A percentile compares a stretch with the other conserved stretches of the same genome.
Conservation (phyloP, 257 asterid genomes). For the Solanum phureja region DNA sequence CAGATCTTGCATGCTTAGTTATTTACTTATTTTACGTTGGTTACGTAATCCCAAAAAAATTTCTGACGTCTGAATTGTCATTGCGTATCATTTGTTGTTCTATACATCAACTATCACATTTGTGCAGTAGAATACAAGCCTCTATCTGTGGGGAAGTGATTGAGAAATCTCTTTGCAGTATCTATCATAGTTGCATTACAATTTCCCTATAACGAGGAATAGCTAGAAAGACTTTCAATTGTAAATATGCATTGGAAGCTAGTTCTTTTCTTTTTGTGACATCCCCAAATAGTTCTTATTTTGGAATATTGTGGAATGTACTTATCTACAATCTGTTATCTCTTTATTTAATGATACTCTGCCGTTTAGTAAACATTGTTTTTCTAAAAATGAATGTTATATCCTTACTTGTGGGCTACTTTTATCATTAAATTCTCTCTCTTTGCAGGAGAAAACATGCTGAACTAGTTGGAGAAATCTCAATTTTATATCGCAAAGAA, state of each 20-base stretch:
- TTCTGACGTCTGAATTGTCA: not conserved
- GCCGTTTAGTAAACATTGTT: not conserved
- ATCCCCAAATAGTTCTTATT: not conserved
- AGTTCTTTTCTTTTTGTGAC: not conserved
- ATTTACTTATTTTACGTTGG: not conserved
- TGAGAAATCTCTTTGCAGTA: not conserved
- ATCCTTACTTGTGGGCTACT: not conserved
- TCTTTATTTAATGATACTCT: not conserved
- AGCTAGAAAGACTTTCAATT: not conserved
- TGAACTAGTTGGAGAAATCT: slow-evolving; percentile 85
- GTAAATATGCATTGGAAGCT: not conserved
- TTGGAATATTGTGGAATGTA: not conserved
- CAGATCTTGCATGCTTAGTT: not conserved
- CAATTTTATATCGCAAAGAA: slow-evolving; percentile 74
- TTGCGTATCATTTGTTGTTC: not conserved
- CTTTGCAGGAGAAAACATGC: slow-evolving; percentile 92
- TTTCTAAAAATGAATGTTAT: not conserved
- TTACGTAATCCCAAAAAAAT: not conserved
- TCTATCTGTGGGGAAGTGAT: not conserved
- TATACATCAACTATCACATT: not conserved
- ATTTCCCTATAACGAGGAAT: not conserved
- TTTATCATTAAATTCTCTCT: slow-evolving; percentile 2
- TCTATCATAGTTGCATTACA: not conserved
- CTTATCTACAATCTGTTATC: not conserved
- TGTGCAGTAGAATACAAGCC: not conserved